Percentiles rank a stretch among this genome's conserved stretches.
Evolutionary conservation across 305 asterid species (phyloP).

Genomic region (Ruellia speciosa): DNA sequence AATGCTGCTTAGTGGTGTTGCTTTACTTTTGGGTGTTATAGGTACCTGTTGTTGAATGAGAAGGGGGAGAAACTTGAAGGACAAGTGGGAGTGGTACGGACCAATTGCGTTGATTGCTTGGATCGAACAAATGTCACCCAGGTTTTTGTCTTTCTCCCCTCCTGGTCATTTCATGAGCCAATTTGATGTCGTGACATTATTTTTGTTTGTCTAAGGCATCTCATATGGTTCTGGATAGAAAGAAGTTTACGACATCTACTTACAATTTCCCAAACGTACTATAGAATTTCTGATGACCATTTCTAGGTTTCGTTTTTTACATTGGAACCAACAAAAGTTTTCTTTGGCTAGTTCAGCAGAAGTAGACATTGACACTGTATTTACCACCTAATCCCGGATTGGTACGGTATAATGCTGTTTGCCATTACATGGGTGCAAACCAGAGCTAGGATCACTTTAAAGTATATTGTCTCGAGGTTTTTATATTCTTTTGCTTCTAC

Average conservation of each 20-base stretch:
- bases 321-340: background rate
- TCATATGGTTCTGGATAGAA: background rate
- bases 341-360: background rate
- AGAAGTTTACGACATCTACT: background rate
- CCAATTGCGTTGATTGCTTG: constrained; percentile 97
- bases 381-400: background rate
- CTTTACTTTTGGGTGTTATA: constrained; percentile 20
- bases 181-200: constrained; percentile 7
- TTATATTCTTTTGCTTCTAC: background rate
- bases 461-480: constrained; percentile 10
- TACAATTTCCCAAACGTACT: background rate
- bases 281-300: background rate
- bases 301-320: background rate
- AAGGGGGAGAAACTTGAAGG: constrained; percentile 86
- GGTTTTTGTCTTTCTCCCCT: constrained; percentile 30
- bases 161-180: constrained; percentile 10
- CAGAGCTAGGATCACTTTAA: background rate
- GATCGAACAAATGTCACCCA: constrained; percentile 99
- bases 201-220: background rate
- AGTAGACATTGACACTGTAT: background rate
- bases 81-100: constrained; percentile 85
- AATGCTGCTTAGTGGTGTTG: background rate
- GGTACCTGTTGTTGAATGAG: constrained; percentile 89
- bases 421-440: background rate
- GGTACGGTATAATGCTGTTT: background rate